Conservation (phyloP, 1,284 basidiomycete genomes). For the Sanghuangporus baumii region DNA sequence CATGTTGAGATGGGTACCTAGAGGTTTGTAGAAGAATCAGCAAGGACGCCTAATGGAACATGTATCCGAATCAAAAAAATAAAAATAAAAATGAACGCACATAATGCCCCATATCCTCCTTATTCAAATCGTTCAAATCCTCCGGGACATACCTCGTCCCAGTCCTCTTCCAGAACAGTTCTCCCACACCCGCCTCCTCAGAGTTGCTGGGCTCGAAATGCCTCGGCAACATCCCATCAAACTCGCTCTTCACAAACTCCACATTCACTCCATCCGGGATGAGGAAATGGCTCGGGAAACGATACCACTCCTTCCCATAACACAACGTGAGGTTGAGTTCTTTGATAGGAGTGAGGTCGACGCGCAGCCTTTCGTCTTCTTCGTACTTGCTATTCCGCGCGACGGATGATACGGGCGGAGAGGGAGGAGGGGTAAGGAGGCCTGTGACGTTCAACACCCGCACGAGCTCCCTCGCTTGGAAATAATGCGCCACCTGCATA, state of each 20-base stretch:
- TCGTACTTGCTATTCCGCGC: slow-evolving; percentile 23
- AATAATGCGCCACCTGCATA: slow-evolving; percentile 63
- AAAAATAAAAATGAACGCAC: slow-evolving; percentile 52
- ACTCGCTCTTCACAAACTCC: slow-evolving; percentile 86
- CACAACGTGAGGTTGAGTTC: slow-evolving; percentile 81
- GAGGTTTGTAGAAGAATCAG: slow-evolving; percentile 10
- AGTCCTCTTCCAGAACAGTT: slow-evolving; percentile 47
- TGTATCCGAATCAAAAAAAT: neutral
- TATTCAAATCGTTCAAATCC: slow-evolving; percentile 87
- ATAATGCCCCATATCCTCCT: slow-evolving; percentile 74
- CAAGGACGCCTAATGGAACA: neutral
- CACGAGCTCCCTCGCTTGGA: slow-evolving; percentile 80
- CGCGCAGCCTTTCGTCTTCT: slow-evolving; percentile 50
- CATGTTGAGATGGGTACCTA: slow-evolving; percentile 72
- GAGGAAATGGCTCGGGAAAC: slow-evolving; percentile 89
- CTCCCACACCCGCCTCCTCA: slow-evolving; percentile 61
- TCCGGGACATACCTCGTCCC: slow-evolving; percentile 61
- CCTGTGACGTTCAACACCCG: slow-evolving; percentile 71
- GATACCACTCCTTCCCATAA: slow-evolving; percentile 93
- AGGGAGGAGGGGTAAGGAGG: slow-evolving; percentile 41
- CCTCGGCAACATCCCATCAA: slow-evolving; percentile 84
- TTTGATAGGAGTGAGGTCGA: slow-evolving; percentile 67
- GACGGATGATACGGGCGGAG: slow-evolving; percentile 28
- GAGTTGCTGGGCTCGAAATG: slow-evolving; percentile 82
- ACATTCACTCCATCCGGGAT: slow-evolving; percentile 81